Conservation (phyloP, 2,329 filamentous ascomycete species). For the Taxawa tesnikishii region DNA sequence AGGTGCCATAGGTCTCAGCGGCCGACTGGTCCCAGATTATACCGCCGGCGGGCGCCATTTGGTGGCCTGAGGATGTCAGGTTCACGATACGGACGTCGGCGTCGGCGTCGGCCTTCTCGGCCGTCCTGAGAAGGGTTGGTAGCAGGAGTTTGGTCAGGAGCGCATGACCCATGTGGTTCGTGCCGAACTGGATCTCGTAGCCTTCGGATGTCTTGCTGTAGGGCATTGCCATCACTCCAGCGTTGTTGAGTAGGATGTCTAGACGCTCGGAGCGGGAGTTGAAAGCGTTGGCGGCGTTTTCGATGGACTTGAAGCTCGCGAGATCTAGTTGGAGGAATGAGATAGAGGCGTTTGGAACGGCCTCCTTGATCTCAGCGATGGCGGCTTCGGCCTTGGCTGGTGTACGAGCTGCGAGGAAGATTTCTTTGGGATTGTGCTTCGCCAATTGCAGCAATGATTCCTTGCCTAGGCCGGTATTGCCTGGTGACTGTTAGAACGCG, state of each 20-base stretch:
- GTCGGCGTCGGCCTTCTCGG: slow-evolving; percentile 18
- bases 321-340: slow-evolving; percentile 30
- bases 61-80: slow-evolving; percentile 20
- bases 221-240: slow-evolving; percentile 27
- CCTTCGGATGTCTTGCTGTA: slow-evolving; percentile 30
- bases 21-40: slow-evolving; percentile 21
- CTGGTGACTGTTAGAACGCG: slow-evolving; percentile 13
- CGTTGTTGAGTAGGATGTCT: slow-evolving; percentile 35
- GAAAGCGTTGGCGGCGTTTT: slow-evolving; percentile 26
- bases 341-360: slow-evolving; percentile 22
- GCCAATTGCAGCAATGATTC: slow-evolving; percentile 31
- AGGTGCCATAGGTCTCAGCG: slow-evolving; percentile 16
- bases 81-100: slow-evolving; percentile 37
- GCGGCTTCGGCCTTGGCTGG: slow-evolving; percentile 27
- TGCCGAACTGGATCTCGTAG: slow-evolving; percentile 39
- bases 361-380: slow-evolving; percentile 25
- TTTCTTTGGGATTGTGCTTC: slow-evolving; percentile 28
- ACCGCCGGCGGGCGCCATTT: slow-evolving; percentile 14
- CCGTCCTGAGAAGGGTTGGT: slow-evolving; percentile 29
- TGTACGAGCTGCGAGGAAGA: slow-evolving; percentile 36
- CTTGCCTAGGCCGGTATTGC: slow-evolving; percentile 35
- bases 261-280: slow-evolving; percentile 23
- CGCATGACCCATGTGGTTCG: slow-evolving; percentile 40
- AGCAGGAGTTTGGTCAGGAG: slow-evolving; percentile 33
- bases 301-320: slow-evolving; percentile 26